These are phyloP conservation scores for Oryza glaberrima DNA, from an alignment of 176 grass and related monocot genomes.

Conservation along the genomic window DNA sequence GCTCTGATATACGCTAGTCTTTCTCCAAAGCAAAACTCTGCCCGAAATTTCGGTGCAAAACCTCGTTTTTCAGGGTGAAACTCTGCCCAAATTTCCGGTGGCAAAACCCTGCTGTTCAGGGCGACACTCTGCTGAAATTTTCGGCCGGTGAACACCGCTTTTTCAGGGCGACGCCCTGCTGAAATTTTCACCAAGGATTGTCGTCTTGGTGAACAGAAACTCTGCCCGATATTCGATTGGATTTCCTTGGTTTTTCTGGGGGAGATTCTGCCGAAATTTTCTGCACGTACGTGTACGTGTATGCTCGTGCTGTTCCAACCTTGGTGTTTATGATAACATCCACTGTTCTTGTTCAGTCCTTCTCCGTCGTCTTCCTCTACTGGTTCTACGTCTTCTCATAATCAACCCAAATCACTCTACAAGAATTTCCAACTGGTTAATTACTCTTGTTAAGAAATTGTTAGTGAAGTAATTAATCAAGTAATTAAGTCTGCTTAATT, in stretches of 20 bases:
- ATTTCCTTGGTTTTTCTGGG: background rate
- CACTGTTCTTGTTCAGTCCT: slow-evolving; percentile 70
- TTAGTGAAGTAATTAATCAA: background rate
- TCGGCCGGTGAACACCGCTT: background rate
- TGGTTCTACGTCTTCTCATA: slow-evolving; percentile 99
- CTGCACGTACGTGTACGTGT: background rate
- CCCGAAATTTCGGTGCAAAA: background rate
- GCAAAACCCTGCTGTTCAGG: background rate
- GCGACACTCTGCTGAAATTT: slow-evolving; percentile 45
- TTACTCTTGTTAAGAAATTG: slow-evolving; percentile 26
- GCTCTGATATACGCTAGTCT: background rate
- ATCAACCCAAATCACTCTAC: background rate
- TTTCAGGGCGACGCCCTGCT: background rate
- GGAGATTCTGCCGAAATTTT: slow-evolving; percentile 47
- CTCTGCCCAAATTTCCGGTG: slow-evolving; percentile 24
- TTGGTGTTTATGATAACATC: slow-evolving; percentile 77
- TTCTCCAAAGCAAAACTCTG: slow-evolving; percentile 38
- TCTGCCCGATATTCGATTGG: slow-evolving; percentile 3
- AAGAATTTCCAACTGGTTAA: background rate
- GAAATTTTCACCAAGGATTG: background rate
- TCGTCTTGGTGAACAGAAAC: background rate
- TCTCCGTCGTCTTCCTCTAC: slow-evolving; percentile 91
- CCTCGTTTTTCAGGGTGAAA: background rate
- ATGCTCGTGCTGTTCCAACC: background rate
- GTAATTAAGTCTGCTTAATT: slow-evolving; percentile 4